A percentile compares a stretch with the other conserved stretches of the same genome.
Conservation (phyloP, 1,284 basidiomycete genomes). For the Tilletia setariae region DNA sequence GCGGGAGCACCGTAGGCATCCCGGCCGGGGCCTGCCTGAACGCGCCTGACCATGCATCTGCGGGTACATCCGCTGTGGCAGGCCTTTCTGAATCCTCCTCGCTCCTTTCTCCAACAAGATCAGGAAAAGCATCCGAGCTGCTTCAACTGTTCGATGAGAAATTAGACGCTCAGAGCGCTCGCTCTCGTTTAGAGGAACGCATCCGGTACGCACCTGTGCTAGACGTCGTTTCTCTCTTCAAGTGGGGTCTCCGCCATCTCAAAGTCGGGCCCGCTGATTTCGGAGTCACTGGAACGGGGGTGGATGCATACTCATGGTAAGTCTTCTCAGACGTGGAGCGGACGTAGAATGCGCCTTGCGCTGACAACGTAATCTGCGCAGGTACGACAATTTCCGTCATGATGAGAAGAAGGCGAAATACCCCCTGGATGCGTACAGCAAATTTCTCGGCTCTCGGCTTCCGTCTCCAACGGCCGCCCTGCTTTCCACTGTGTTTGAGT, state of each 20-base stretch:
- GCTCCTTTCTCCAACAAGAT: background rate
- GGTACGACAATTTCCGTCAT: slow-evolving; percentile 37
- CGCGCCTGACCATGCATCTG: background rate
- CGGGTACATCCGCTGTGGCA: background rate
- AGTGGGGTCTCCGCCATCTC: slow-evolving; percentile 41
- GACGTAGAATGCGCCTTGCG: no score
- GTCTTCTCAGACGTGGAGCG: background rate
- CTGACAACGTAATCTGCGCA: slow-evolving; percentile 17
- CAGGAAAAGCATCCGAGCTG: background rate
- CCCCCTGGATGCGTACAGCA: slow-evolving; percentile 29
- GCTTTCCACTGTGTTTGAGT: slow-evolving; percentile 31
- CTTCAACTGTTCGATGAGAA: slow-evolving; percentile 12
- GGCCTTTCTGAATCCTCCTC: background rate
- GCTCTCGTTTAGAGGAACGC: background rate
- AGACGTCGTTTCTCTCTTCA: slow-evolving; percentile 37
- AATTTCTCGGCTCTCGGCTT: slow-evolving; percentile 30
- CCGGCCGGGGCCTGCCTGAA: slow-evolving; percentile 1
- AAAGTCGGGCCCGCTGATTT: slow-evolving; percentile 32
- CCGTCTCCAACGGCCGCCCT: slow-evolving; percentile 30
- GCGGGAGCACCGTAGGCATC: background rate
- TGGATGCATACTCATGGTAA: slow-evolving; percentile 3
- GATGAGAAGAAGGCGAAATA: slow-evolving; percentile 30
- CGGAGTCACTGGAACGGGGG: background rate
- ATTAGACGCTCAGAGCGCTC: background rate
- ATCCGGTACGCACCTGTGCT: slow-evolving; percentile 30